Percentiles rank a stretch among this genome's conserved stretches.
These are phyloP conservation scores for Gossypium turneri DNA, from an alignment of 345 rosid species.

Conservation along the genomic window DNA sequence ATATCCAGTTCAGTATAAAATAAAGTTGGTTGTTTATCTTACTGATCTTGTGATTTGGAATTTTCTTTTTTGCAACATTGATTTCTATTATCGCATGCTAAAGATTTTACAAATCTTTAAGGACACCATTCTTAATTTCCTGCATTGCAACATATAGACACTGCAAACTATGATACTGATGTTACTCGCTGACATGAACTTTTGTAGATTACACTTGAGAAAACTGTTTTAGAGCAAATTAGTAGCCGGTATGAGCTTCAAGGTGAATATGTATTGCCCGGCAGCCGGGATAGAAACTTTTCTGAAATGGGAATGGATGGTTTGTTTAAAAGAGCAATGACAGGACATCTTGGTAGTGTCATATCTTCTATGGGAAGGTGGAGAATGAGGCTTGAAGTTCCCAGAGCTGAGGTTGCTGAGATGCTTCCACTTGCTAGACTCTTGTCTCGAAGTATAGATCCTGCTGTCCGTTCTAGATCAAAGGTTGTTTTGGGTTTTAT, in stretches of 20 bases:
- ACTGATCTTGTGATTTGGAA: background rate
- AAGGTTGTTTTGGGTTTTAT: slow-evolving; percentile 54
- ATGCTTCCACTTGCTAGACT: slow-evolving; percentile 99
- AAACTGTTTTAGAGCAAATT: slow-evolving; percentile 83
- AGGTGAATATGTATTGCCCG: slow-evolving; percentile 98
- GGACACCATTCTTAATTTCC: background rate
- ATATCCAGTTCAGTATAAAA: background rate
- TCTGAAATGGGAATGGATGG: slow-evolving; percentile 67
- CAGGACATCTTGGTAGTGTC: slow-evolving; percentile 90
- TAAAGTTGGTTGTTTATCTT: background rate
- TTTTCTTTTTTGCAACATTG: background rate
- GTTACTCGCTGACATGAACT: slow-evolving; percentile 16
- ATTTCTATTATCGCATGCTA: slow-evolving; percentile 2
- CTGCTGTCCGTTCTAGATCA: slow-evolving; percentile 91
- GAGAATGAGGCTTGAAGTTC: slow-evolving; percentile 99
- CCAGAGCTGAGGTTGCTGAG: slow-evolving; percentile 95
- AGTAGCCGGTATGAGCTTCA: slow-evolving; percentile 96
- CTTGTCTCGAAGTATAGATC: slow-evolving; percentile 95
- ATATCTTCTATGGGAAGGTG: slow-evolving; percentile 99
- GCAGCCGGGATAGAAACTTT: slow-evolving; percentile 77
- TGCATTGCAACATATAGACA: slow-evolving; percentile 1
- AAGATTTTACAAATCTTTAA: background rate
- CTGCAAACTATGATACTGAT: slow-evolving; percentile 25
- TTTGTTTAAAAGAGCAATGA: slow-evolving; percentile 85
- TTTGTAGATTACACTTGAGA: slow-evolving; percentile 82